phyloP scores from a whole-genome alignment of 1,284 basidiomycete species.

The Puccinia horiana region DNA sequence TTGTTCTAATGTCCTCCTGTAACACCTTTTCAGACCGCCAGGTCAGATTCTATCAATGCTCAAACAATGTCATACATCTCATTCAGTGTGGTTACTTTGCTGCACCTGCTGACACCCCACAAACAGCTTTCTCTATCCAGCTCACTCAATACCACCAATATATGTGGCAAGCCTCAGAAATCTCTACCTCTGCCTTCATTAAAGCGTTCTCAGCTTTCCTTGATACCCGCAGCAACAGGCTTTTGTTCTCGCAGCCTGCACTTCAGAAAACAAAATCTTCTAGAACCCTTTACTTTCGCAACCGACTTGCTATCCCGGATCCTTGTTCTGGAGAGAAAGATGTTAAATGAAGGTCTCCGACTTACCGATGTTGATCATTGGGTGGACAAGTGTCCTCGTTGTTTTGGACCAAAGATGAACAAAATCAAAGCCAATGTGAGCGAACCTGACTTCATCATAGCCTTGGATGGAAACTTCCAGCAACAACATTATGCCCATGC shows the following conservation, averaged over 20 bases:
- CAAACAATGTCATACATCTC: background rate
- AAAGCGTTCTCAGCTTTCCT: background rate
- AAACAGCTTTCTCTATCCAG: slow-evolving; percentile 10
- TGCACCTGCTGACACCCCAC: background rate
- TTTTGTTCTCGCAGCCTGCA: background rate
- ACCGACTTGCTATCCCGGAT: background rate
- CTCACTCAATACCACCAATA: slow-evolving; percentile 23
- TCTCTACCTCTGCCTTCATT: background rate
- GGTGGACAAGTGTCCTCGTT: no score
- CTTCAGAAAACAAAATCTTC: background rate
- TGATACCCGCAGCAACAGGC: background rate
- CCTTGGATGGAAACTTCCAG: background rate
- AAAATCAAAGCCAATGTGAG: background rate
- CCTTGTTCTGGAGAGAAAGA: background rate
- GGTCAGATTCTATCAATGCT: slow-evolving; percentile 1
- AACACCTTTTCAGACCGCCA: background rate
- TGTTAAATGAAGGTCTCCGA: background rate
- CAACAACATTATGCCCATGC: background rate
- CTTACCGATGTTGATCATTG: background rate
- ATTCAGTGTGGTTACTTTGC: background rate
- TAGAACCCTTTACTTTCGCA: background rate
- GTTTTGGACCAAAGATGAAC: background rate
- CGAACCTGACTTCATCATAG: background rate
- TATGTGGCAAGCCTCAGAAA: background rate
- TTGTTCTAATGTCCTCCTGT: no score